Base-by-base conservation (phyloP, 345 rosid genomes). In the Citrus mangshanensis region DNA sequence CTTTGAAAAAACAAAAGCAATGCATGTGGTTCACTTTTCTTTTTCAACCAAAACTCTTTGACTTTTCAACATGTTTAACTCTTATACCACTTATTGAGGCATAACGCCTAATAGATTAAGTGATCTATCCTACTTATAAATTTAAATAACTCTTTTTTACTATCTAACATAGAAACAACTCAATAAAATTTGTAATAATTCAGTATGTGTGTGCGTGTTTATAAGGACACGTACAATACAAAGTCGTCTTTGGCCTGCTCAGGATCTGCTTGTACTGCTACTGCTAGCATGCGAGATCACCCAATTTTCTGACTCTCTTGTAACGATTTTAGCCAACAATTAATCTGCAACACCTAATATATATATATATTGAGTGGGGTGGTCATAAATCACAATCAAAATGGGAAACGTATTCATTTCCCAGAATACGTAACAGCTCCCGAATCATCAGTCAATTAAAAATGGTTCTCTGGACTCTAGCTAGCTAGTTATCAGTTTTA, bases 291-390 rank as follows among this genome's bases (percentile, higher is more conserved):
- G 78, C 51, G 72, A 55, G 64, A 61, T 61, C 77, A 69, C 71
- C 76, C 22, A 21, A 65, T 32, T 74, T 51, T 51, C 34, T 65
- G 74, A 68, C 56, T 37, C 46, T 21, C 49, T 19, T 68, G 70
- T 34, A 75, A 46, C 74, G 51, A 35, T 64, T 65, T 51, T 35
- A 2, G 71, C 83, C 82, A 81, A 79, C 84, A 83, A 46, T 42
- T 42, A 42, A 9, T 32, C 18, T 76, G 12, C n/a, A 22, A n/a
- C 7, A 2, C 28, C 22, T 3, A 71, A 40, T 34, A 6, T 6
- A 37, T 7, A 37, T 37, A 37, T 37, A 37, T 1, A 34, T 27
- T 65, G 54, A 22, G n/a, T 68, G 78, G 72, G 0, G 51, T 46
- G 49, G 14, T 42, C 49, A 42, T 46, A 46, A 12, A 46, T 62